Percentiles rank a stretch among this genome's conserved stretches.
Evolutionary conservation across 441 rosid species (phyloP).

Genomic region (Croton setiger): DNA sequence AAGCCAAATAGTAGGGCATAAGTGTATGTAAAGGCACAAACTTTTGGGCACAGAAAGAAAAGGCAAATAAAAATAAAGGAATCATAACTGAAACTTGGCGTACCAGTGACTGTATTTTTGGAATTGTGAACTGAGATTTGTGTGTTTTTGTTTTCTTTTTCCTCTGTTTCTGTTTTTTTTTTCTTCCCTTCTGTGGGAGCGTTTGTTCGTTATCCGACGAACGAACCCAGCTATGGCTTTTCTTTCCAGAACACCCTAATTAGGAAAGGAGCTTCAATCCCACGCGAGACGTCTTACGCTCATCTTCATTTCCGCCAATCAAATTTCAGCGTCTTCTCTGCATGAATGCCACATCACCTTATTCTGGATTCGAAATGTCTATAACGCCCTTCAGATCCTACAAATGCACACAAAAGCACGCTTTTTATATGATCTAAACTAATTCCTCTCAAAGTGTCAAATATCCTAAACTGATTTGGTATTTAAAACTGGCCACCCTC

Average conservation of each 20-base stretch:
- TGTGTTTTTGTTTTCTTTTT: neutral
- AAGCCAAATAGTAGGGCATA: conserved; percentile 13
- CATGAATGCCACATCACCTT: neutral
- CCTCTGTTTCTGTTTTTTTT: conserved; percentile 3
- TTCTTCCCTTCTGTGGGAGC: neutral
- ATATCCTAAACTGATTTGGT: too few relatives aligned
- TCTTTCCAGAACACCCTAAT: neutral
- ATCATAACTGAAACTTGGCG: neutral
- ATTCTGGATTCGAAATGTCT: neutral
- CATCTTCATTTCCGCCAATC: neutral
- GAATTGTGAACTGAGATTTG: conserved; percentile 9
- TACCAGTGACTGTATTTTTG: conserved; percentile 5
- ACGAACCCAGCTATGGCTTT: neutral
- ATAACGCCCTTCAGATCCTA: neutral
- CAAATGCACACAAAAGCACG: neutral
- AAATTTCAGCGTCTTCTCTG: neutral
- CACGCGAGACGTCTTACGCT: neutral
- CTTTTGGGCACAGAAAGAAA: neutral
- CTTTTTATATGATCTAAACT: too few relatives aligned
- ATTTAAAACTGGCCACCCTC: too few relatives aligned
- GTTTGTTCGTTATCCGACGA: conserved; percentile 9
- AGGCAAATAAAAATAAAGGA: neutral
- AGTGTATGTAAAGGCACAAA: conserved; percentile 7
- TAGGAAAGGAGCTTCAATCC: conserved; percentile 3
- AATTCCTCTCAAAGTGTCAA: too few relatives aligned